Evolutionary conservation across 257 asterid species (phyloP), one percentile per base, ranked within the genome.

Genomic region (Solanum sejunctum): DNA sequence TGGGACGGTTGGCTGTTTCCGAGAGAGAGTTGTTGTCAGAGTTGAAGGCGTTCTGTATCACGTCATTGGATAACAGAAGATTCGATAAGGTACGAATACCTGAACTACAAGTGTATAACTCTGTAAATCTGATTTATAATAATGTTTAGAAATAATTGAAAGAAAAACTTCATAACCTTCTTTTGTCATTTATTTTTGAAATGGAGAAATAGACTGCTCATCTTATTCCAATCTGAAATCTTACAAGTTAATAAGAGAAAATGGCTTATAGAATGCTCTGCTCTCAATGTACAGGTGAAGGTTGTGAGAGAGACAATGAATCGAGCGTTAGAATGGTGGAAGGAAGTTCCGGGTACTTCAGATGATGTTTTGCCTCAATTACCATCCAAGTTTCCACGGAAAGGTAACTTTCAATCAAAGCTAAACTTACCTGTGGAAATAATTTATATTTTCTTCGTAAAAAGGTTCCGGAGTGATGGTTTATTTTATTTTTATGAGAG

Each of bases 251-350:
- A 1, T 13, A 15, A 13, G 9, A 75, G 23, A 54, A 49, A 4
- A 1, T 26, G 64, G 11, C 17, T 26, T 52, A 52, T 78, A 16
- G 1, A 17, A 66, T 63, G 18, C 15, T 58, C 66, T 84, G n/a
- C 28, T 60, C 67, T 60, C 36, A 82, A 60, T 18, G 23, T 73
- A 75, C 86, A 95, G 99, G 97, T 95, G 84, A 96, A 96, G 85
- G 85, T 90, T 83, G 98, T 91, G 81, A 92, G 99, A 89, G 98
- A 96, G 90, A 90, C 90, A 58, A 96, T 96, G 98, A 94, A 93
- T 85, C 93, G 90, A 58, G 95, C 97, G 11, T 88, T 94, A 85
- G 95, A 90, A 83, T 78, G 81, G 86, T 96, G 99, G 99, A 96
- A 84, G 85, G 92, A 88, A 60, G 89, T 93, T 58, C 89, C 95